Conservation (phyloP, 768 basidiomycete genomes). For the Lactarius psammicola region DNA sequence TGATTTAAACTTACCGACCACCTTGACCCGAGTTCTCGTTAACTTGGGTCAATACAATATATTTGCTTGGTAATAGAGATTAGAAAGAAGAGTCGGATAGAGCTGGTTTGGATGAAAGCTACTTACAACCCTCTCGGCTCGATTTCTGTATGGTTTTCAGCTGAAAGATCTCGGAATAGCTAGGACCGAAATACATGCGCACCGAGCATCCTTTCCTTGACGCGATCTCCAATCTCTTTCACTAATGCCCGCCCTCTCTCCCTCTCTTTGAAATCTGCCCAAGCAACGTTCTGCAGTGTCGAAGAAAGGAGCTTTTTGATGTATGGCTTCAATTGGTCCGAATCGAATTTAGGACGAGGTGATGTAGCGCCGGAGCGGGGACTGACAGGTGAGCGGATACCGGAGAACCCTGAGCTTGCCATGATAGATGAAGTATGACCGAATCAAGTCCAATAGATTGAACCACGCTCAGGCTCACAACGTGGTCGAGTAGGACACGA, state of each 20-base stretch:
- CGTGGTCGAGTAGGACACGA: constrained; percentile 1
- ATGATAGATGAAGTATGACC: constrained; percentile 1
- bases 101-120: neutral
- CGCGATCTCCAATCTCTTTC: constrained; percentile 78
- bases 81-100: constrained; percentile 4
- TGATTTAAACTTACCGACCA: constrained; percentile 57
- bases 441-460: neutral
- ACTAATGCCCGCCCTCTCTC: constrained; percentile 74
- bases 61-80: constrained; percentile 56
- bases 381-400: constrained; percentile 61
- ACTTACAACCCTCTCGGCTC: constrained; percentile 73
- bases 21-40: constrained; percentile 84
- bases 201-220: constrained; percentile 80
- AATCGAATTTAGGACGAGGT: constrained; percentile 59
- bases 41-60: constrained; percentile 81
- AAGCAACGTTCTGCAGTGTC: constrained; percentile 60
- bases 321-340: constrained; percentile 70
- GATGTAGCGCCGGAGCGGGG: constrained; percentile 64
- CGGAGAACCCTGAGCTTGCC: constrained; percentile 28
- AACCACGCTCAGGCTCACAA: neutral
- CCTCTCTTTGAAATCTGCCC: constrained; percentile 67
- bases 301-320: constrained; percentile 78
- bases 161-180: constrained; percentile 12
- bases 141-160: constrained; percentile 48
- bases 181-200: constrained; percentile 25